Conservation (phyloP, 2,329 filamentous ascomycete genomes). For the Cladosporium velox region DNA sequence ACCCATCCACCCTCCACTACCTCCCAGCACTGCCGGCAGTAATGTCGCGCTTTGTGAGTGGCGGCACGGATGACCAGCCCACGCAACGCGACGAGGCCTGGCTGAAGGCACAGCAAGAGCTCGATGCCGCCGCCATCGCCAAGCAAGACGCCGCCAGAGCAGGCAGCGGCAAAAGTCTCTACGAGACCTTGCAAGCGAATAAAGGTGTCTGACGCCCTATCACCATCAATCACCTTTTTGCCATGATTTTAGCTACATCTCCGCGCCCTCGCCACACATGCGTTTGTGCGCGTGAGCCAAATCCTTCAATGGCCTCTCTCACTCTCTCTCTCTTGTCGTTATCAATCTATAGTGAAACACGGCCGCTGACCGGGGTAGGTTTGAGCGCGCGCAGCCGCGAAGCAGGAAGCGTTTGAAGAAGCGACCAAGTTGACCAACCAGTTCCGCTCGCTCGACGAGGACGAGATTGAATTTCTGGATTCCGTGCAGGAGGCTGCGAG, state of each 20-base stretch:
- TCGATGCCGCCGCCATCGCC: constrained; percentile 61
- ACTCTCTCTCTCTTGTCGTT: background rate
- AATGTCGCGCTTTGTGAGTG: constrained; percentile 56
- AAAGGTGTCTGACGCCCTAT: constrained; percentile 59
- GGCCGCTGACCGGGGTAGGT: constrained; percentile 29
- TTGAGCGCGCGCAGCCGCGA: constrained; percentile 59
- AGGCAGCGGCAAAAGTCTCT: constrained; percentile 64
- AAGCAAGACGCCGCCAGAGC: constrained; percentile 54
- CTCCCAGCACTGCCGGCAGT: constrained; percentile 4
- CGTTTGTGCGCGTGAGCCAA: background rate
- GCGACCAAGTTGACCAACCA: constrained; percentile 70
- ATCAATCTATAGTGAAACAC: constrained; percentile 22
- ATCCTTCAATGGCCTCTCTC: background rate
- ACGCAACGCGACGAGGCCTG: constrained; percentile 58
- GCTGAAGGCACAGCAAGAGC: constrained; percentile 64
- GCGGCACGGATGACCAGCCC: constrained; percentile 50
- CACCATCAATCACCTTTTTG: constrained; percentile 2
- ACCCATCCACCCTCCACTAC: background rate
- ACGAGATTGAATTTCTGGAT: constrained; percentile 74
- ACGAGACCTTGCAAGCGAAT: constrained; percentile 76
- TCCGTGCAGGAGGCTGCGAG: constrained; percentile 59
- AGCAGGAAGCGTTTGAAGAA: constrained; percentile 81
- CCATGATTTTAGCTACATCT: background rate
- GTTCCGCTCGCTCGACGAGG: constrained; percentile 74
- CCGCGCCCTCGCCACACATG: background rate